Percentiles rank a stretch among this genome's conserved stretches.
These are phyloP conservation scores for Schizophyllum commune DNA, from an alignment of 1,284 basidiomycete species.

Conservation along the genomic window DNA sequence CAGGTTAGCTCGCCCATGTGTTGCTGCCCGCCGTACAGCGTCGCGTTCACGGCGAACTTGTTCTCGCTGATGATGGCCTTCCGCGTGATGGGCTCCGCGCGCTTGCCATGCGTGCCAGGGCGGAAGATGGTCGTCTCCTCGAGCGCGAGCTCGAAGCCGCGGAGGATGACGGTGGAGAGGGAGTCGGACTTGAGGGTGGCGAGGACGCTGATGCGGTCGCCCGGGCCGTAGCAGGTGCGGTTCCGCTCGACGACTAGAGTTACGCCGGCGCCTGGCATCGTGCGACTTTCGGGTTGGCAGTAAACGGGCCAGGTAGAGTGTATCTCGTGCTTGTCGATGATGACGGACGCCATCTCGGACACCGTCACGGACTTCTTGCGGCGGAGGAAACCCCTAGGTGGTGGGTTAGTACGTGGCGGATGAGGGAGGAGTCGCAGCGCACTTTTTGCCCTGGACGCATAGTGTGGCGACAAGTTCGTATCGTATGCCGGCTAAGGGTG, in stretches of 20 bases:
- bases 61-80: slow-evolving; percentile 48
- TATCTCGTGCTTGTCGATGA: slow-evolving; percentile 84
- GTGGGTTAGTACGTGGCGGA: slow-evolving; percentile 1
- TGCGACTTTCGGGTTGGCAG: slow-evolving; percentile 67
- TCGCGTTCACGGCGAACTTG: slow-evolving; percentile 64
- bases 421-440: slow-evolving; percentile 15
- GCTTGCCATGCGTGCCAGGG: slow-evolving; percentile 46
- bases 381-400: slow-evolving; percentile 53
- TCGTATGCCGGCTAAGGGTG: slow-evolving; percentile 56
- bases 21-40: slow-evolving; percentile 60
- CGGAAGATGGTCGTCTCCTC: slow-evolving; percentile 68
- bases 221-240: slow-evolving; percentile 75
- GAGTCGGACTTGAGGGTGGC: slow-evolving; percentile 68
- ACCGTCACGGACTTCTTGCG: slow-evolving; percentile 60
- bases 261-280: slow-evolving; percentile 57
- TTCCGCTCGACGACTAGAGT: slow-evolving; percentile 69
- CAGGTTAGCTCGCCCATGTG: slow-evolving; percentile 66
- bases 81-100: slow-evolving; percentile 49
- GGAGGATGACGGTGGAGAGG: slow-evolving; percentile 54
- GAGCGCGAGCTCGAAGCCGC: slow-evolving; percentile 74
- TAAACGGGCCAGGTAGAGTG: slow-evolving; percentile 89
- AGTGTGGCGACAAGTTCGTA: slow-evolving; percentile 83
- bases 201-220: slow-evolving; percentile 67
- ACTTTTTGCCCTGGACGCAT: slow-evolving; percentile 79
- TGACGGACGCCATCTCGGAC: slow-evolving; percentile 56